Base-by-base conservation (phyloP, 805 yeast genomes). In the Lipomyces lipofer region DNA sequence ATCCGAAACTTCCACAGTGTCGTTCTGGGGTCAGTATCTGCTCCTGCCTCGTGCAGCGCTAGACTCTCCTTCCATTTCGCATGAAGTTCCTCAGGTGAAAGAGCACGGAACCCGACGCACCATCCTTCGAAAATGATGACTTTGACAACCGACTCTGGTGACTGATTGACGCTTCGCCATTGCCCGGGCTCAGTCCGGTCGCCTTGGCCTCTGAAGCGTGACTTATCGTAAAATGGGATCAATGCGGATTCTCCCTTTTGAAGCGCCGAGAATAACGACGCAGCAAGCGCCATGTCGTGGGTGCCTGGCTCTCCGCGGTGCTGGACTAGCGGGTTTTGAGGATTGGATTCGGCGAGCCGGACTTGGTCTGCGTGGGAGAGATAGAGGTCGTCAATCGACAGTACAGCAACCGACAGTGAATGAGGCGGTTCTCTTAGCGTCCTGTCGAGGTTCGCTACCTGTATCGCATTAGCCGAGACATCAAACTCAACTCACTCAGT, bases 241-340 rank as follows among this genome's bases (percentile, higher is more conserved):
- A 64, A 55, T 2, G 78, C 66, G 2, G 63, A 63, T 0, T 57
- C 46, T 40, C 59, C 49, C 25, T 60, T 59, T 4, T 62, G 54
- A 36, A 86, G 59, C 6, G 54, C 49, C 8, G 21, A 6, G n/a
- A 63, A 38, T 8, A 54, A 44, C 4, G 77, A 68, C 5, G 59
- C 43, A 17, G 67, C 66, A 22, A 86, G 64, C 0, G 60, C 62
- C 15, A 87, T 64, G 65, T 92, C 97, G 68, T 92, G 99, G 0
- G 98, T 92, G 0, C 97, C 97, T 0, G 98, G 98, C 13, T 88
- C 75, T 0, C 98, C 98, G 24, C 98, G 73, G 2, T 96, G 96
- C 54, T 75, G 78, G 15, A 88, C 64, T 44, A 92, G 71, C 32
- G 70, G 67, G 66, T 88, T 87, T 12, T 70, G 76, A 0, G 73